Percentiles rank a stretch among this genome's conserved stretches.
Evolutionary conservation across 2,329 filamentous ascomycete species (phyloP).

Genomic region (Paracorniculantispora psalliotae): DNA sequence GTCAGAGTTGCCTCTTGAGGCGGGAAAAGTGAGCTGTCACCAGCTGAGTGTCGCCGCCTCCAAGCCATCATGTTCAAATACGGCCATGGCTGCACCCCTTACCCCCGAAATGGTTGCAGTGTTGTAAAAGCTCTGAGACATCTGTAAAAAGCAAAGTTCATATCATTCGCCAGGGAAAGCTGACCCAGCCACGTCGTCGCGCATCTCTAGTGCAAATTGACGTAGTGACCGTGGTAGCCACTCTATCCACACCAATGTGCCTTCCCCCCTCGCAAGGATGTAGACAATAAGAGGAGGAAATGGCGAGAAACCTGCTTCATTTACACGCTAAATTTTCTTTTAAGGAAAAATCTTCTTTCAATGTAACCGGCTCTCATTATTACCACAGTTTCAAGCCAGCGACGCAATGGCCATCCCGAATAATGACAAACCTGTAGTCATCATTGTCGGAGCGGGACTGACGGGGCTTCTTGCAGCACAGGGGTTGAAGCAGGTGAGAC

Average conservation of each 20-base stretch:
- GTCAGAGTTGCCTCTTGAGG: not conserved
- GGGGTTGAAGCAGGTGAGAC: slow-evolving; percentile 29
- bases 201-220: not conserved
- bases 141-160: not conserved
- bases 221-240: not conserved
- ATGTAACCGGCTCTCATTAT: no score
- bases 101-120: not conserved
- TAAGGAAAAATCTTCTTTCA: not conserved
- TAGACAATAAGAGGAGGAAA: not conserved
- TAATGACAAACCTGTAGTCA: not conserved
- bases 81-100: no score
- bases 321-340: not conserved
- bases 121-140: not conserved
- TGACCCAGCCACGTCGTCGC: not conserved
- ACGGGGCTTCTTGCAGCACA: slow-evolving; percentile 34
- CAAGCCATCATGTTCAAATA: not conserved
- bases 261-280: not conserved
- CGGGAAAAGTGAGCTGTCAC: not conserved
- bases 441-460: slow-evolving; percentile 31
- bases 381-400: not conserved
- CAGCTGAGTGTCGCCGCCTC: not conserved
- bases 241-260: not conserved
- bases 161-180: not conserved
- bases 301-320: not conserved
- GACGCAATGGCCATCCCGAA: not conserved